Evolutionary conservation across 306 rosid species (phyloP).

Genomic region (Sesbania bispinosa): DNA sequence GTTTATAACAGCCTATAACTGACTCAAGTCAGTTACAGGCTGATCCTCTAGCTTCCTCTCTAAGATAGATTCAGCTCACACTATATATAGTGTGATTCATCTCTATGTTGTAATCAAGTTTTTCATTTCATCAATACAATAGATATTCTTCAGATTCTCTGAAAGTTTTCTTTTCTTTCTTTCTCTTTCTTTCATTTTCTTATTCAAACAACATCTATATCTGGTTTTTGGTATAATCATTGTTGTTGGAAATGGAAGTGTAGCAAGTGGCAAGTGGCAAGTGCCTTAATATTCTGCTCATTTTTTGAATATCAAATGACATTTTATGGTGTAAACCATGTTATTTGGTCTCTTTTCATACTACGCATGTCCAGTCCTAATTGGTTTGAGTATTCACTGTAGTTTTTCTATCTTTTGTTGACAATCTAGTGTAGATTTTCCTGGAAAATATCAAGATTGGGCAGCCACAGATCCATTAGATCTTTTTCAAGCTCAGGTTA

Average conservation of each 20-base stretch:
- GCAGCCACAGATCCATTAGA: slow-evolving; percentile 70
- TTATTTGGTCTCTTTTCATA: slow-evolving; percentile 6
- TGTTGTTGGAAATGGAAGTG: background rate
- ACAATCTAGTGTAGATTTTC: slow-evolving; percentile 91
- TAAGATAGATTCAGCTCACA: too few species aligned
- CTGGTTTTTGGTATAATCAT: background rate
- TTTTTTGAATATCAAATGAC: background rate
- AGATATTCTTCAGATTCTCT: too few species aligned
- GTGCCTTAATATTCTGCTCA: background rate
- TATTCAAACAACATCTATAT: background rate
- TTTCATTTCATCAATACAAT: too few species aligned
- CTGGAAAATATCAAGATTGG: slow-evolving; percentile 81
- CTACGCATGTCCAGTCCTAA: slow-evolving; percentile 6
- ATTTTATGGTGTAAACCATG: slow-evolving; percentile 9
- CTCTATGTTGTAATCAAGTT: too few species aligned
- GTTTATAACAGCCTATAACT: too few species aligned
- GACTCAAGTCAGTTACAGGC: too few species aligned
- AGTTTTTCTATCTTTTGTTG: slow-evolving; percentile 31
- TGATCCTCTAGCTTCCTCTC: too few species aligned
- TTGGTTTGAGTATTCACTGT: slow-evolving; percentile 32
- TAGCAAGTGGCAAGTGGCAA: background rate
- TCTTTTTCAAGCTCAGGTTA: slow-evolving; percentile 77
- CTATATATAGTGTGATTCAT: too few species aligned
- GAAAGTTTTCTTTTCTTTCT: too few species aligned
- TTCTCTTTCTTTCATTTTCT: too few species aligned